phyloP scores from a whole-genome alignment of 306 rosid genomes.

The Quercus dentata region DNA sequence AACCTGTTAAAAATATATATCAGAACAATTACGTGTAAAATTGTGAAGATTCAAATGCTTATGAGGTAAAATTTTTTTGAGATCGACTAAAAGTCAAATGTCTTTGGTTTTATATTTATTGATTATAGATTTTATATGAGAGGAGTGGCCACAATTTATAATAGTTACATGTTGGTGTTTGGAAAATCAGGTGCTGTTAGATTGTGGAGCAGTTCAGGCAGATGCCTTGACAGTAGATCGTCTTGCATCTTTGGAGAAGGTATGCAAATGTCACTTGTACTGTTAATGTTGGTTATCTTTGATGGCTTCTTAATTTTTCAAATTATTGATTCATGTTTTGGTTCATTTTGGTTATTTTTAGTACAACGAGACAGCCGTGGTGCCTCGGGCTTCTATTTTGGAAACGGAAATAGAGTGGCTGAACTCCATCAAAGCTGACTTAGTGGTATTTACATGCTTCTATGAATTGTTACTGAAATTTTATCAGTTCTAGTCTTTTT shows the following conservation, averaged over 20 bases:
- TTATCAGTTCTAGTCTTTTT: neutral
- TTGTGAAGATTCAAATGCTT: too few relatives aligned
- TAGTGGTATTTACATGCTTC: conserved; percentile 63
- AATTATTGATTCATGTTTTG: conserved; percentile 5
- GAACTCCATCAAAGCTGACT: conserved; percentile 81
- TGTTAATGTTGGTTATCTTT: neutral
- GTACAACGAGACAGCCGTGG: conserved; percentile 93
- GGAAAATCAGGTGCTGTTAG: conserved; percentile 66
- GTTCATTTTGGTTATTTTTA: conserved; percentile 23
- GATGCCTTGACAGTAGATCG: conserved; percentile 98
- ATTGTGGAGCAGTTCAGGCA: conserved; percentile 97
- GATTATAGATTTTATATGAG: too few relatives aligned
- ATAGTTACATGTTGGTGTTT: neutral
- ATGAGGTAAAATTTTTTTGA: too few relatives aligned
- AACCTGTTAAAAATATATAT: too few relatives aligned
- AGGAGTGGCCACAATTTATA: too few relatives aligned
- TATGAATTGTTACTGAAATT: neutral
- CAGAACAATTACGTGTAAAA: too few relatives aligned
- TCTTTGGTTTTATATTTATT: too few relatives aligned
- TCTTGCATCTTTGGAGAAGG: conserved; percentile 94
- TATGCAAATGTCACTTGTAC: conserved; percentile 11
- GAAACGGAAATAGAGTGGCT: conserved; percentile 77
- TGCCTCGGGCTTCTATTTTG: conserved; percentile 74
- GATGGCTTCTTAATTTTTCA: neutral
- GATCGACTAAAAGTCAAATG: too few relatives aligned